Evolutionary conservation across 371 early-diverging fungal species (phyloP).

Genomic region (Circinella minor): DNA sequence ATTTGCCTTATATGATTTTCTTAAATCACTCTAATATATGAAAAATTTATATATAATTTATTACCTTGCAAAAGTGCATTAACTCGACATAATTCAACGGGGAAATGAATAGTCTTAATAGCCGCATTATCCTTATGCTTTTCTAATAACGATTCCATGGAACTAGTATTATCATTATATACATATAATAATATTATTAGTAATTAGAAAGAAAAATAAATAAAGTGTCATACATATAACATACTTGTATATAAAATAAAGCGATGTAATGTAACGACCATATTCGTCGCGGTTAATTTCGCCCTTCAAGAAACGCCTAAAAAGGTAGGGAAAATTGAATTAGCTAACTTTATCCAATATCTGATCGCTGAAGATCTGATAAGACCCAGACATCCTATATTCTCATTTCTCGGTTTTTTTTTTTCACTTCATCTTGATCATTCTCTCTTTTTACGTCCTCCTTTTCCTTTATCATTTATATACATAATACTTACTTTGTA

Average conservation of each 20-base stretch:
- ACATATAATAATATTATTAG: neutral
- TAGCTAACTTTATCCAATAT: neutral
- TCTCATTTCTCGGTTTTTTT: neutral
- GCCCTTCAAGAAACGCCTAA: slow-evolving; percentile 52
- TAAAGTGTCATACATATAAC: neutral
- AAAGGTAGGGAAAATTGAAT: neutral
- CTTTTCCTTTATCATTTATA: neutral
- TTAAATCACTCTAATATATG: neutral
- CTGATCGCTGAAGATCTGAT: neutral
- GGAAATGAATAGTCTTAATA: slow-evolving; percentile 60
- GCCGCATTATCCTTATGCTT: slow-evolving; percentile 53
- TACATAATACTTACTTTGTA: slow-evolving; percentile 43
- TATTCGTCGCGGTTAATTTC: slow-evolving; percentile 52
- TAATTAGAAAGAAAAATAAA: too few relatives aligned
- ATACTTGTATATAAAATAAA: slow-evolving; percentile 56
- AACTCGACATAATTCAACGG: slow-evolving; percentile 53
- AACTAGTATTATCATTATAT: slow-evolving; percentile 19
- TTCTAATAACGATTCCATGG: slow-evolving; percentile 59
- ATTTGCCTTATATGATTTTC: neutral
- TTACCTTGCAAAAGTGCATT: slow-evolving; percentile 46
- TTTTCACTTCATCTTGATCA: neutral
- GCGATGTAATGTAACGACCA: slow-evolving; percentile 50
- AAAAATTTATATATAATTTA: neutral
- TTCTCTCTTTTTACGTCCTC: neutral
- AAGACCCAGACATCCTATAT: neutral